phyloP scores from a whole-genome alignment of 179 eudicot genomes.

The Patellifolia procumbens region DNA sequence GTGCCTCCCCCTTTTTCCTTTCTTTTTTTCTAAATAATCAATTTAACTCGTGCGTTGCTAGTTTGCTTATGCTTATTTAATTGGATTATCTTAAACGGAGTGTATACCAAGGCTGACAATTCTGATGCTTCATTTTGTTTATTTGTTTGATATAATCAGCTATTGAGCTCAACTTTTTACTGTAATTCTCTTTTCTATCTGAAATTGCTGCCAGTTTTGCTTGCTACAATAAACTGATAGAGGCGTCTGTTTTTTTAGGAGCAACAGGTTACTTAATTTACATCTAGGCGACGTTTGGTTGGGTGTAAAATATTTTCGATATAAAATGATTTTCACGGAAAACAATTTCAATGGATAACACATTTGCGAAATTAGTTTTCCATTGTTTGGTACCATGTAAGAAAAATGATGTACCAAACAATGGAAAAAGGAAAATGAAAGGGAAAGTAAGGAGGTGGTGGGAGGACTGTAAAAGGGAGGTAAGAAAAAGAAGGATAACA shows the following conservation, averaged over 20 bases:
- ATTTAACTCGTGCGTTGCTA: background rate
- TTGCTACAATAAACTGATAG: background rate
- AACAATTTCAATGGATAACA: no score
- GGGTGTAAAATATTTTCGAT: no score
- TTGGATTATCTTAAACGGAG: background rate
- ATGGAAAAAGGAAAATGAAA: no score
- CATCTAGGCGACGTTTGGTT: no score
- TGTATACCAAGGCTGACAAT: background rate
- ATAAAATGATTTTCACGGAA: no score
- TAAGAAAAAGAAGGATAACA: no score
- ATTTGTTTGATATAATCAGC: background rate
- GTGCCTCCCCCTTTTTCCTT: background rate
- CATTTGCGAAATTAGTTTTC: no score
- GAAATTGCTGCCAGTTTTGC: background rate
- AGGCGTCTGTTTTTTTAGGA: background rate
- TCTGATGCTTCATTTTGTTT: background rate
- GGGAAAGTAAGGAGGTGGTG: no score
- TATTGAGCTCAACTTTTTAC: background rate
- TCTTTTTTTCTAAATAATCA: no score
- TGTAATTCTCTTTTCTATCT: background rate
- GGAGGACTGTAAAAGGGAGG: no score
- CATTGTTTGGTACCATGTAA: no score
- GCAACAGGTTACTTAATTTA: background rate
- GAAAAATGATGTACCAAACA: no score
- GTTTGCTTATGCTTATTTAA: background rate